phyloP scores from a whole-genome alignment of 805 yeast genomes.

The Lipomyces starkeyi region DNA sequence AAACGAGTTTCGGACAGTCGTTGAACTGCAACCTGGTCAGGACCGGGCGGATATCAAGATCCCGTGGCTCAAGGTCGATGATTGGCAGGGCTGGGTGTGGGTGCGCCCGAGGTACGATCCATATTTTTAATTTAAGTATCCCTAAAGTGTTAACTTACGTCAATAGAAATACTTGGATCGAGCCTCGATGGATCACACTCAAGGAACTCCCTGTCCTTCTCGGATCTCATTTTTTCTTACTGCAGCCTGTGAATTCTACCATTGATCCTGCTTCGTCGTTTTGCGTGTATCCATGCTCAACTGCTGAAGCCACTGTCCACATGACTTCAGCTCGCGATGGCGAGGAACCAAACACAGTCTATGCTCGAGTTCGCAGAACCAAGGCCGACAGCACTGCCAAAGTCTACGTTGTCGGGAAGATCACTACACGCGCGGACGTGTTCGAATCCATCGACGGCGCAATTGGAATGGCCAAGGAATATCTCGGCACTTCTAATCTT shows the following conservation, averaged over 20 bases:
- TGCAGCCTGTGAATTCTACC: conserved; percentile 9
- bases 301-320: conserved; percentile 12
- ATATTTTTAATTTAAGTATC: no score
- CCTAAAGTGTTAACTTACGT: background rate
- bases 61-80: conserved; percentile 1
- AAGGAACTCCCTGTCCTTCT: conserved; percentile 6
- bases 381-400: conserved; percentile 7
- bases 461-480: conserved; percentile 9
- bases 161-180: conserved; percentile 13
- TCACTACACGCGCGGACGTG: conserved; percentile 11
- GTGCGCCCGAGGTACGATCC: conserved; percentile 10
- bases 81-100: conserved; percentile 11
- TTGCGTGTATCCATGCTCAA: conserved; percentile 13
- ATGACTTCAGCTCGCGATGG: conserved; percentile 12
- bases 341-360: background rate
- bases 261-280: conserved; percentile 17
- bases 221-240: conserved; percentile 14
- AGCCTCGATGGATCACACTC: conserved; percentile 14
- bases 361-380: conserved; percentile 15
- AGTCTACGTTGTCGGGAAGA: conserved; percentile 10
- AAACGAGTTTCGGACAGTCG: background rate
- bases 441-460: conserved; percentile 14
- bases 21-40: background rate
- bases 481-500: conserved; percentile 8
- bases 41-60: background rate